Evolutionary conservation across 2,329 filamentous ascomycete genomes (phyloP), one percentile per base, ranked within the genome.

Genomic region (Pseudogymnoascus sp.): DNA sequence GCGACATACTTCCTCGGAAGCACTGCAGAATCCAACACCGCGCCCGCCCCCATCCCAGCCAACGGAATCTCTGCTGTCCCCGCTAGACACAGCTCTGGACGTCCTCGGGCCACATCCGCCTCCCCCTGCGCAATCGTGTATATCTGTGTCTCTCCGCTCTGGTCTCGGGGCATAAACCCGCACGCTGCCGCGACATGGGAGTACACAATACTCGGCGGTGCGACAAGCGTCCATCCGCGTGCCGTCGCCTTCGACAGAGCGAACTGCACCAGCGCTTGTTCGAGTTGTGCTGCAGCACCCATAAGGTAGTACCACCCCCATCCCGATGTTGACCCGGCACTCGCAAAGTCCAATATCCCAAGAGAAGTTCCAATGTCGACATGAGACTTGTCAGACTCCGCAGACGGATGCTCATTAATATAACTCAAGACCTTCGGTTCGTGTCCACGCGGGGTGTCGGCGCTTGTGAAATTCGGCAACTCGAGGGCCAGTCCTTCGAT

Each of bases 271-370:
- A 99, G 82, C 0, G 94, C 94, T 72, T 97, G 93, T 76, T 99
- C 94, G n/a, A 99, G 83, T 73, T 94, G 84, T 0, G 92, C 92
- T 7, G 87, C 94, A 71, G 96, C 92, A 72, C 93, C 91, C n/a
- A 91, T 80, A 9, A 99, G 84, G 75, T 92, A 97, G 78, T 99
- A 99, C 91, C 92, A 99, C 1, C 94, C 94, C 93, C 93, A 99
- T 38, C 94, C 94, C 3, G 88, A 90, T 1, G 91, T 87, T n/a
- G 84, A 86, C 1, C 88, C 88, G 4, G 92, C 91, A 64, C 83
- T 87, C 4, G 88, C 80, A 71, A 99, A 97, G 77, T 99, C 93
- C 60, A 99, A 80, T n/a, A 99, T 82, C 35, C 88, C 87, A n/a
- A 99, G 83, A 71, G 92, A 85, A 4, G 85, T 81, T 33, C 94